phyloP scores from a whole-genome alignment of 768 basidiomycete species.

The Leccinum ochraceum region DNA sequence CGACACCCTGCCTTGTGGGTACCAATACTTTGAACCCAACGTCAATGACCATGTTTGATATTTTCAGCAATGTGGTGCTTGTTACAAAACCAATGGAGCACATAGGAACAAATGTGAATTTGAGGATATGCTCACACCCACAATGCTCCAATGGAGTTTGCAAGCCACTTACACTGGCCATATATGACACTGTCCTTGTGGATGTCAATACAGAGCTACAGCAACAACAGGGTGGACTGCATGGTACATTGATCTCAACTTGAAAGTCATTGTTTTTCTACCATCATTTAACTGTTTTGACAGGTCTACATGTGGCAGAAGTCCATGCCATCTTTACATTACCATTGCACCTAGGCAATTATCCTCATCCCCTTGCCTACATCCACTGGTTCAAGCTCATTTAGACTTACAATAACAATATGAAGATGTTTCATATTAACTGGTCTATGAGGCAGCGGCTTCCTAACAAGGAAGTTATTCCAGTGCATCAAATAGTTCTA shows the following conservation, averaged over 20 bases:
- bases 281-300: too few relatives aligned
- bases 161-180: not conserved
- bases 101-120: not conserved
- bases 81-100: not conserved
- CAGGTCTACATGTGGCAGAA: not conserved
- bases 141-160: not conserved
- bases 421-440: too few relatives aligned
- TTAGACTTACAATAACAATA: too few relatives aligned
- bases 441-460: too few relatives aligned
- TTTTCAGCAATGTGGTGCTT: not conserved
- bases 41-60: not conserved
- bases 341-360: not conserved
- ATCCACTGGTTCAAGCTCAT: not conserved
- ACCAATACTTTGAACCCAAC: not conserved
- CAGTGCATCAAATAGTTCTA: too few relatives aligned
- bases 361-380: not conserved
- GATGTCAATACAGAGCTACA: not conserved
- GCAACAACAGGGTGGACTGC: not conserved
- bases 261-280: too few relatives aligned
- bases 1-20: not conserved
- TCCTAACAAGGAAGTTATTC: too few relatives aligned
- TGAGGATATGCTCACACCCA: not conserved
- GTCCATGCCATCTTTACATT: not conserved
- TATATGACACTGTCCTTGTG: not conserved
- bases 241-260: not conserved